These are phyloP conservation scores for Helotiales sp. DNA, from an alignment of 2,329 filamentous ascomycete species.

Conservation along the genomic window DNA sequence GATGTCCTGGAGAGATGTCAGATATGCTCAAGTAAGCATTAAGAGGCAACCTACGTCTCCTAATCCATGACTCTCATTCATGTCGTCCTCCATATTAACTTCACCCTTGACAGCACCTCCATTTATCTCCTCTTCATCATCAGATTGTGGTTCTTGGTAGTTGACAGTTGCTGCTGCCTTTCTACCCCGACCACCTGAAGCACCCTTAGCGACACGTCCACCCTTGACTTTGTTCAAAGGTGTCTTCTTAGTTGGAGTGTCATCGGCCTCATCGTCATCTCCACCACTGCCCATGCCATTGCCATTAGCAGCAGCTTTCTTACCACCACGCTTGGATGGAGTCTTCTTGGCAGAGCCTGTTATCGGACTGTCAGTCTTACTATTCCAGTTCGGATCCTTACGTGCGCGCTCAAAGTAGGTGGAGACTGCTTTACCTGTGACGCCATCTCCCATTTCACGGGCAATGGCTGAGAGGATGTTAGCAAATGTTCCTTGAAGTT, in stretches of 20 bases:
- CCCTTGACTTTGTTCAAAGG: slow-evolving; percentile 24
- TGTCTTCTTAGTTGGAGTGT: slow-evolving; percentile 24
- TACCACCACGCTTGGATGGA: slow-evolving; percentile 1
- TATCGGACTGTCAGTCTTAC: slow-evolving; percentile 15
- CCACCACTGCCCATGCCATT: slow-evolving; percentile 2
- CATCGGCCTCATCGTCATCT: slow-evolving; percentile 11
- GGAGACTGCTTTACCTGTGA: slow-evolving; percentile 32
- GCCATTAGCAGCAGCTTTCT: slow-evolving; percentile 5
- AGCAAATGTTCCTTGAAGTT: slow-evolving; percentile 20
- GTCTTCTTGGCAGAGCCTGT: slow-evolving; percentile 20
- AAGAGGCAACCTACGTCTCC: too few species aligned
- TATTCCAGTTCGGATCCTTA: slow-evolving; percentile 26
- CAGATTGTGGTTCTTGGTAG: slow-evolving; percentile 13
- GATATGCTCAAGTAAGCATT: too few species aligned
- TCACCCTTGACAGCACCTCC: slow-evolving; percentile 3
- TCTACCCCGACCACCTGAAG: neutral
- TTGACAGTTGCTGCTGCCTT: neutral
- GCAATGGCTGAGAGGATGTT: slow-evolving; percentile 32
- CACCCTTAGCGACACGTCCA: slow-evolving; percentile 25
- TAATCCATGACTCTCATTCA: too few species aligned
- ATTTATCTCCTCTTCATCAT: slow-evolving; percentile 8
- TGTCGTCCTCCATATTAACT: neutral
- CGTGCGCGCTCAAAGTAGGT: slow-evolving; percentile 30
- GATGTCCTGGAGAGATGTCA: neutral
- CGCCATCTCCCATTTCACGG: slow-evolving; percentile 27